Evolutionary conservation across 805 yeast species (phyloP).

Genomic region (Lachancea meyersii): DNA sequence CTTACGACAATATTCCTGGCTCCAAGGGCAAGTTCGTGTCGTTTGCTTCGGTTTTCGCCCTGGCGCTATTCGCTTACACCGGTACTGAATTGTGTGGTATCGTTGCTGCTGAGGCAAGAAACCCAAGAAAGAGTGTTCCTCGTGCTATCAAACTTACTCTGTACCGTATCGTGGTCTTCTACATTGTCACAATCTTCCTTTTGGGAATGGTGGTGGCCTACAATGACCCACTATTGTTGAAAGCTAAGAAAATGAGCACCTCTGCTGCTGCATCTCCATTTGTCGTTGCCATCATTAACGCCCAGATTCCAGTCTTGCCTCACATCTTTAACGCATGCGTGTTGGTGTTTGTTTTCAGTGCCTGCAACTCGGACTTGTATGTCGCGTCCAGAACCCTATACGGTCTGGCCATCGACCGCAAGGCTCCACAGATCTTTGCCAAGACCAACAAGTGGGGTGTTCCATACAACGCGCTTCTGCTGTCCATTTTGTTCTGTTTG

Average conservation of each 20-base stretch:
- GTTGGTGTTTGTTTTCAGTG: constrained; percentile 70
- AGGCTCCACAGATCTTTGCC: constrained; percentile 64
- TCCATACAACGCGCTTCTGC: constrained; percentile 51
- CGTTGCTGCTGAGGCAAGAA: constrained; percentile 67
- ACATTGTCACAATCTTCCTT: constrained; percentile 53
- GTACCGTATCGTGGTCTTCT: constrained; percentile 61
- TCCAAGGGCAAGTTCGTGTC: constrained; percentile 53
- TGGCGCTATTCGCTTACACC: constrained; percentile 63
- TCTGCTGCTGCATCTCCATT: constrained; percentile 77
- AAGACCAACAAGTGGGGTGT: constrained; percentile 64
- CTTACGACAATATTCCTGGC: constrained; percentile 39
- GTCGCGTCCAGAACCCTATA: constrained; percentile 71
- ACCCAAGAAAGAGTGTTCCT: constrained; percentile 64
- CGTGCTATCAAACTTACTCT: constrained; percentile 64
- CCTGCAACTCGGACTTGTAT: constrained; percentile 73
- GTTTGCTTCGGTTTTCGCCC: constrained; percentile 54
- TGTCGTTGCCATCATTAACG: constrained; percentile 65
- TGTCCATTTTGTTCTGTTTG: constrained; percentile 49
- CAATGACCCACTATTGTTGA: constrained; percentile 44
- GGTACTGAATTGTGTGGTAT: constrained; percentile 69
- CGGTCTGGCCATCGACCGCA: constrained; percentile 65
- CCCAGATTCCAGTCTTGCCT: constrained; percentile 60
- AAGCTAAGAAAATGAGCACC: constrained; percentile 44
- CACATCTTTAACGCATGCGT: constrained; percentile 75
- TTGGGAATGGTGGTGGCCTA: constrained; percentile 66